Evolutionary conservation across 1,139 yeast species (phyloP), one percentile per base, ranked within the genome.

Genomic region (Sugiyamaella sp.): DNA sequence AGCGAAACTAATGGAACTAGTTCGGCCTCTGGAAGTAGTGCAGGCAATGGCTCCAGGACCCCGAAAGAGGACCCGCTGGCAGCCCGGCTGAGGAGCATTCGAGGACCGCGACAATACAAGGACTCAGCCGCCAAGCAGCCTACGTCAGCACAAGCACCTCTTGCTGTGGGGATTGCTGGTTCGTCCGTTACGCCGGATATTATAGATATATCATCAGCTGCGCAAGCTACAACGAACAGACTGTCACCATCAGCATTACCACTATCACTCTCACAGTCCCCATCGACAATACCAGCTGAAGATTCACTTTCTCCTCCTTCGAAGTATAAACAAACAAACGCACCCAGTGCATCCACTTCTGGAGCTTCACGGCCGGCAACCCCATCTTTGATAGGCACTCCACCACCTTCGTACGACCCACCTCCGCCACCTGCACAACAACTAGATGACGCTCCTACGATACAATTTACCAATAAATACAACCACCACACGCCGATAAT

Each of bases 71-170:
- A 62, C 48, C 59, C 61, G 5, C 52, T 64, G 24, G 51, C 60
- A 2, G 61, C 62, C 3, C 47, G 66, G 42, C 60, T 63, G 32
- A 57, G 58, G 33, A 55, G 53, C 29, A 55, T 64, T 20, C 54
- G 64, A 8, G 61, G 63, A 3, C 58, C 63, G n/a, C 37, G 62
- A 20, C 60, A 59, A 1, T 48, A 27, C 27, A 37, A 29, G 2
- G 39, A 29, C 17, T 17, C 5, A 19, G 3, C 44, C 35, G 4
- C 14, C 27, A 38, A 21, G 48, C 58, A 14, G 53, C 25, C 20
- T 47, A 49, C 17, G 24, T 40, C 27, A 42, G 29, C 22, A 43
- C 48, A n/a, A 2, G 10, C 29, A 25, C 29, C 5, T 25, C 9
- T 47, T 12, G 47, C 29, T 14, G 8, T 22, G 17, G 17, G 6